phyloP scores from a whole-genome alignment of 2,329 filamentous ascomycete genomes.

The Knufia fluminis region DNA sequence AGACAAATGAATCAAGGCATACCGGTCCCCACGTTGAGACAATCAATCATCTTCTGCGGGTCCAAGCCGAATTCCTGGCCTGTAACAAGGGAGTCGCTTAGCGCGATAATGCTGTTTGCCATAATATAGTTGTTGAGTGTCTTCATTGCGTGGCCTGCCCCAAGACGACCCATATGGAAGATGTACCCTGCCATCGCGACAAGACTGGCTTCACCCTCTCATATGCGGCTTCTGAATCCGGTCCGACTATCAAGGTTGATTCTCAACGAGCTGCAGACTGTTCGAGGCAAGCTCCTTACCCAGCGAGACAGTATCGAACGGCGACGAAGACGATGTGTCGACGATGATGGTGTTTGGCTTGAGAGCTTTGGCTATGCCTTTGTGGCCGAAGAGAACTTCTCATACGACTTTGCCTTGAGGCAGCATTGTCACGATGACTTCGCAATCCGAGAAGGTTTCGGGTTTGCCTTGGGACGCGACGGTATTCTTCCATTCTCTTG shows the following conservation, averaged over 20 bases:
- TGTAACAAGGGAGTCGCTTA: slow-evolving; percentile 17
- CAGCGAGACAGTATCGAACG: slow-evolving; percentile 17
- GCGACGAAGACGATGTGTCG: slow-evolving; percentile 20
- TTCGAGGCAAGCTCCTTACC: slow-evolving; percentile 14
- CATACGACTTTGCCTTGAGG: slow-evolving; percentile 29
- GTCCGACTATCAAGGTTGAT: slow-evolving; percentile 20
- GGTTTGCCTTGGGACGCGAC: slow-evolving; percentile 21
- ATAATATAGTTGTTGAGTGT: slow-evolving; percentile 21
- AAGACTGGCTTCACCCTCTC: slow-evolving; percentile 16
- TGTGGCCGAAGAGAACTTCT: slow-evolving; percentile 24
- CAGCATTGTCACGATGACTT: slow-evolving; percentile 30
- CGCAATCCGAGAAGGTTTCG: slow-evolving; percentile 26
- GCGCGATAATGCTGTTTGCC: slow-evolving; percentile 16
- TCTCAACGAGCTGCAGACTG: slow-evolving; percentile 16
- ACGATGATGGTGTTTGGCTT: slow-evolving; percentile 23
- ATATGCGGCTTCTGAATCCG: slow-evolving; percentile 13
- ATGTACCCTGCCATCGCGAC: slow-evolving; percentile 19
- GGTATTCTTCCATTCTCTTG: slow-evolving; percentile 24
- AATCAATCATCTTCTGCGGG: slow-evolving; percentile 30
- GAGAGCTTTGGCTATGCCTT: slow-evolving; percentile 25
- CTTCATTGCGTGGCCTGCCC: slow-evolving; percentile 19
- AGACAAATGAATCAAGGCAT: neutral
- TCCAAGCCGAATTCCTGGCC: slow-evolving; percentile 20
- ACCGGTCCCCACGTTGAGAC: slow-evolving; percentile 34
- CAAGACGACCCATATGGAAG: slow-evolving; percentile 20